Evolutionary conservation across 2,329 filamentous ascomycete species (phyloP), one percentile per base, ranked within the genome.

Genomic region (Incumbomyces lentus): DNA sequence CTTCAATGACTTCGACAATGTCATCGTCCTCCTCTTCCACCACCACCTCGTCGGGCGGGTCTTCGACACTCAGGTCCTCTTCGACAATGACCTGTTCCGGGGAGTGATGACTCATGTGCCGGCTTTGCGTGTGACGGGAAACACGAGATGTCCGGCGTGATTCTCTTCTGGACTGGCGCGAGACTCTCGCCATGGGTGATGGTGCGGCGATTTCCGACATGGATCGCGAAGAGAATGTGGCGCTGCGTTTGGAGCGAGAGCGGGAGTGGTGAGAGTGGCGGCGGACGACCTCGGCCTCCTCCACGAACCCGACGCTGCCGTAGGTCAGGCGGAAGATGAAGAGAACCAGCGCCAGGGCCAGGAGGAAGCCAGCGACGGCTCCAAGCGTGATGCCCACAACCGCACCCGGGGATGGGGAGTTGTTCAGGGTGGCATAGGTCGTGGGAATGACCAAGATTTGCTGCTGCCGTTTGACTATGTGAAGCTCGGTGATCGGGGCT

Each of bases 371-470:
- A 22, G 62, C 67, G 40, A 72, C 64, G 35, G 67, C 64, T 52
- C 69, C 70, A 42, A 73, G 61, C 3, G 70, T 67, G 48, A 72
- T 69, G 53, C 63, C 70, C 8, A 61, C 69, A 12, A 73, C 59
- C 41, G 63, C 61, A 49, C 65, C 69, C 0, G 70, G 72, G 1
- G 68, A 39, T 0, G 77, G 77, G 5, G 76, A 72, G 19, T 64
- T 57, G 58, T 74, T 63, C 30, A 76, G 64, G 44, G 68, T 67
- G 38, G 71, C 68, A 62, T 84, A 84, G 54, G 76, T 76, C 19
- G 75, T 72, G 1, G 79, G 78, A 55, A 84, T 79, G 50, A 77
- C 69, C 48, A 62, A 63, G 45, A 59, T 58, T 51, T 53, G 52
- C 31, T 45, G 35, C 35, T 57, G 53, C 32, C 56, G 49, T 49